Evolutionary conservation across 2,329 filamentous ascomycete species (phyloP).

Genomic region (Phyllosticta citrichinensis): DNA sequence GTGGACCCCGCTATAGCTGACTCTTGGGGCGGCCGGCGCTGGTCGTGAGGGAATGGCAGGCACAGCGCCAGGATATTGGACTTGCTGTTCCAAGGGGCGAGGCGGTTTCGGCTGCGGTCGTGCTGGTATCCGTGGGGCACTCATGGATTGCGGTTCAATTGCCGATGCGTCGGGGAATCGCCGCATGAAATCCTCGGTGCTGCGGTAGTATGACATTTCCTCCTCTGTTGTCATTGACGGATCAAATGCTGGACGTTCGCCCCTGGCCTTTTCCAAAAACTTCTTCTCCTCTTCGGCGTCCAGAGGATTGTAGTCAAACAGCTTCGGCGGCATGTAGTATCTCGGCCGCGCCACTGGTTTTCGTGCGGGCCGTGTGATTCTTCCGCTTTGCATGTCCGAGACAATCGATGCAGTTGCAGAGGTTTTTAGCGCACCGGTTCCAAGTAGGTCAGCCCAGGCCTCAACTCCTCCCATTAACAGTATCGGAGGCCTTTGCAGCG

Average conservation of each 20-base stretch:
- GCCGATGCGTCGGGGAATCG: slow-evolving; percentile 65
- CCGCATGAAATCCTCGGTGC: slow-evolving; percentile 74
- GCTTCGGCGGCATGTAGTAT: slow-evolving; percentile 45
- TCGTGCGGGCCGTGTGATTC: slow-evolving; percentile 39
- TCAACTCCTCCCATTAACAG: slow-evolving; percentile 74
- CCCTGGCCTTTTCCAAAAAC: slow-evolving; percentile 68
- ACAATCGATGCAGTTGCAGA: slow-evolving; percentile 45
- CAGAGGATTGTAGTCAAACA: slow-evolving; percentile 58
- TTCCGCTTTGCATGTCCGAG: slow-evolving; percentile 32
- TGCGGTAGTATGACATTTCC: slow-evolving; percentile 43
- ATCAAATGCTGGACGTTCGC: slow-evolving; percentile 45
- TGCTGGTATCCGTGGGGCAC: slow-evolving; percentile 25
- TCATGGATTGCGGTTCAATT: slow-evolving; percentile 47
- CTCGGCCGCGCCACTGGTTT: slow-evolving; percentile 43
- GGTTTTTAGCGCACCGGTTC: slow-evolving; percentile 51
- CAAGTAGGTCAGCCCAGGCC: slow-evolving; percentile 79
- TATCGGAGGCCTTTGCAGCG: slow-evolving; percentile 62
- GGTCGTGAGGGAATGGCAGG: slow-evolving; percentile 52
- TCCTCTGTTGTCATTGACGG: slow-evolving; percentile 15
- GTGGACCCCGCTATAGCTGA: slow-evolving; percentile 73
- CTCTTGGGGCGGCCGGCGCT: slow-evolving; percentile 44
- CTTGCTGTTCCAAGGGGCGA: slow-evolving; percentile 21
- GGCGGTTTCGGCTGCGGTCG: slow-evolving; percentile 20
- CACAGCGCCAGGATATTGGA: slow-evolving; percentile 42
- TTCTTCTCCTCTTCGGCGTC: slow-evolving; percentile 69